Conservation (phyloP, 176 grass and related monocot species). For the Avena eriantha region DNA sequence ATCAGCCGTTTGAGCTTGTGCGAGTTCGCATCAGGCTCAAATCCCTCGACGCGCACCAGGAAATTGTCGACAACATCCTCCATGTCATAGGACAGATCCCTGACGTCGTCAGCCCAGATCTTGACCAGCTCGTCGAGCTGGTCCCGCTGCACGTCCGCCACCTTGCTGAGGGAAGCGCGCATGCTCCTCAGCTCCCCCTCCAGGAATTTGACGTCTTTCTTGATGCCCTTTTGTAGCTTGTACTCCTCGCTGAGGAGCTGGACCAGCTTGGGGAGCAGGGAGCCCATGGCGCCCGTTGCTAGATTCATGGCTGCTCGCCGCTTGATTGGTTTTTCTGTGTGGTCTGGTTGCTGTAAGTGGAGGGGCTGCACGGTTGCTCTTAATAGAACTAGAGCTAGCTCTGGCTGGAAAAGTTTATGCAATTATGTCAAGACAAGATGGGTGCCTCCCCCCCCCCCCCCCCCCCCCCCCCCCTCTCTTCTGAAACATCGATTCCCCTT, state of each 20-base stretch:
- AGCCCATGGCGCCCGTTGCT: background rate
- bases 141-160: background rate
- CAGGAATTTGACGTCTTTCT: background rate
- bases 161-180: constrained; percentile 2
- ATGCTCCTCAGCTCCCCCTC: background rate
- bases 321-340: background rate
- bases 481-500: too few relatives aligned
- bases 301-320: background rate
- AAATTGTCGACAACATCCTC: background rate
- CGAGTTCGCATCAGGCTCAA: background rate
- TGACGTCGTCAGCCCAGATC: background rate
- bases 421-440: background rate
- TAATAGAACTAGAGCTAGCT: too few relatives aligned
- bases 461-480: too few relatives aligned
- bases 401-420: too few relatives aligned
- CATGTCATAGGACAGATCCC: background rate
- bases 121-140: background rate
- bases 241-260: background rate
- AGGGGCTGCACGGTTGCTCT: background rate
- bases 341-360: background rate
- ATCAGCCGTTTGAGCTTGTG: background rate
- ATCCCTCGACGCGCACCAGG: background rate
- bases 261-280: background rate
- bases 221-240: background rate
- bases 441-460: too few relatives aligned